phyloP scores from a whole-genome alignment of 1,284 basidiomycete species.

The Rhodotorula sp. region DNA sequence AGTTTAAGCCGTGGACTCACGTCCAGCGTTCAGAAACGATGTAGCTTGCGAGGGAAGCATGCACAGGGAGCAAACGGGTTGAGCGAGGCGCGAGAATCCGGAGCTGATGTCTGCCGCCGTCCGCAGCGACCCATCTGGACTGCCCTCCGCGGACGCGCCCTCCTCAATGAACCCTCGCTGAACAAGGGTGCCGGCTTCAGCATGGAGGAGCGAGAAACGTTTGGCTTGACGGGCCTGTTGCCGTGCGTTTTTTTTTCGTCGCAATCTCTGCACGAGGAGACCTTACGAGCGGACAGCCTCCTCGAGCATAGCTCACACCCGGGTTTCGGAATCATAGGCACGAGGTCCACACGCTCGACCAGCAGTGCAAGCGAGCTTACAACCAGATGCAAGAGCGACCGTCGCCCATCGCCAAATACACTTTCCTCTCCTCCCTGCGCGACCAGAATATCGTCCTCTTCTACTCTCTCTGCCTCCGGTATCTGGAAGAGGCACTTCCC shows the following conservation, averaged over 20 bases:
- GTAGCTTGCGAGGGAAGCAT: too few relatives aligned
- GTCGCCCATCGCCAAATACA: slow-evolving; percentile 47
- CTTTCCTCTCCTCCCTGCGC: slow-evolving; percentile 55
- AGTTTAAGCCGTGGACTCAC: too few relatives aligned
- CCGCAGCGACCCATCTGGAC: slow-evolving; percentile 49
- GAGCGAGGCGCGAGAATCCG: neutral
- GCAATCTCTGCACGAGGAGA: too few relatives aligned
- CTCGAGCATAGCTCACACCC: neutral
- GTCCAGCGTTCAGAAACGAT: too few relatives aligned
- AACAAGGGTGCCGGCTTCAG: slow-evolving; percentile 71
- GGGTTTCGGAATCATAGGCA: slow-evolving; percentile 41
- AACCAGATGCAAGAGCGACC: slow-evolving; percentile 56
- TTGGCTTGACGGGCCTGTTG: slow-evolving; percentile 72
- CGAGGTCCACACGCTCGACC: slow-evolving; percentile 69
- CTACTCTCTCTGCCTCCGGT: slow-evolving; percentile 61
- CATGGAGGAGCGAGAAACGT: slow-evolving; percentile 61
- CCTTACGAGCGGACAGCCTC: too few relatives aligned
- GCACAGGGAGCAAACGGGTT: too few relatives aligned
- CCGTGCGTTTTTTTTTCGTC: slow-evolving; percentile 53
- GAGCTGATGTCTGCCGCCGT: neutral
- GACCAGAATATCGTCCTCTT: slow-evolving; percentile 64
- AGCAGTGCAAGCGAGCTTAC: slow-evolving; percentile 70
- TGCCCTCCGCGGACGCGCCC: slow-evolving; percentile 59
- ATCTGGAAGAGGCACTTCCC: slow-evolving; percentile 61
- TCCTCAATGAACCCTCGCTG: slow-evolving; percentile 65